Percentiles rank a stretch among this genome's conserved stretches.
Evolutionary conservation across 768 basidiomycete species (phyloP).

Genomic region (Tylopilus subfusipes): DNA sequence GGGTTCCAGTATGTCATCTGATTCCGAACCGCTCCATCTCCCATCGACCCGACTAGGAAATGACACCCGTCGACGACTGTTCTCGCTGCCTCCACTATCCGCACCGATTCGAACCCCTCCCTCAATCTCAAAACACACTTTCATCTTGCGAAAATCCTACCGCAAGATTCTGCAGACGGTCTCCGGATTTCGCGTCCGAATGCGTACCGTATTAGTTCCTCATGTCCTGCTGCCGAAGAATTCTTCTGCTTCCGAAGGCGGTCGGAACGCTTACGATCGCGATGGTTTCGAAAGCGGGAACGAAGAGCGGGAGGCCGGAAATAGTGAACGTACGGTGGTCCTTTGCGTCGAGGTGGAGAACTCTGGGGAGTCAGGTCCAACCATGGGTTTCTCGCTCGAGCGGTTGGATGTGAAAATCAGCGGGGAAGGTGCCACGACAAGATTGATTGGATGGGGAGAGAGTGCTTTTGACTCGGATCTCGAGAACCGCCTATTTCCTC

Average conservation of each 20-base stretch:
- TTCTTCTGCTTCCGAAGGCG: conserved; percentile 14
- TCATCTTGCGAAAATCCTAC: conserved; percentile 82
- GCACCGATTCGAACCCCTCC: conserved; percentile 43
- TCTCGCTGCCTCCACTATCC: conserved; percentile 54
- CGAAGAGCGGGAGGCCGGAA: conserved; percentile 57
- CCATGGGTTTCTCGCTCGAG: conserved; percentile 72
- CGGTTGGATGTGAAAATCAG: conserved; percentile 72
- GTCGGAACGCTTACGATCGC: conserved; percentile 31
- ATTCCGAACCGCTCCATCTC: conserved; percentile 41
- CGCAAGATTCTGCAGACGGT: conserved; percentile 74
- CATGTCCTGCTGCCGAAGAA: conserved; percentile 64
- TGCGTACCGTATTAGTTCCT: conserved; percentile 93
- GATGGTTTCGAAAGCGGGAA: conserved; percentile 45
- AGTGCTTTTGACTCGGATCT: conserved; percentile 30
- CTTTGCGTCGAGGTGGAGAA: conserved; percentile 93
- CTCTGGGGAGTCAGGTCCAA: conserved; percentile 56
- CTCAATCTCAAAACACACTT: conserved; percentile 43
- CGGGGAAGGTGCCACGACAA: conserved; percentile 56
- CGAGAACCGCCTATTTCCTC: conserved; percentile 58
- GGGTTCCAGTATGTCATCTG: conserved; percentile 47
- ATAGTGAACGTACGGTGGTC: conserved; percentile 80
- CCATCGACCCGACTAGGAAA: conserved; percentile 72
- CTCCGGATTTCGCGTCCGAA: conserved; percentile 84
- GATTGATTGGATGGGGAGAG: conserved; percentile 50
- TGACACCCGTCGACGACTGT: conserved; percentile 61